phyloP scores from a whole-genome alignment of 2,329 filamentous ascomycete genomes.

The Daldinia sp. region DNA sequence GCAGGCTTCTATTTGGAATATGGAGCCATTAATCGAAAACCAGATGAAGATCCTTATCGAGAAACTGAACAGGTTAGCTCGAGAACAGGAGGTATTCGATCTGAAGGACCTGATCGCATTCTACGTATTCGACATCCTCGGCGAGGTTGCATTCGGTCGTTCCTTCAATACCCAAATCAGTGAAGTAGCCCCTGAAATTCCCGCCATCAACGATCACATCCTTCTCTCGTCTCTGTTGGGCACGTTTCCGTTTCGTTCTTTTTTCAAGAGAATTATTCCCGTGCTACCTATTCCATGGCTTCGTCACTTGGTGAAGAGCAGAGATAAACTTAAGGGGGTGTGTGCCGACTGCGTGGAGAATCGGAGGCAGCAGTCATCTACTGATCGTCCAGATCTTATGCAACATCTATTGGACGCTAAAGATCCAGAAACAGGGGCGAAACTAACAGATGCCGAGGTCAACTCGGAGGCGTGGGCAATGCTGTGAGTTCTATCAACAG shows the following conservation, averaged over 20 bases:
- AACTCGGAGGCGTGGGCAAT: conserved; percentile 9
- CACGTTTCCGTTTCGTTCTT: conserved; percentile 9
- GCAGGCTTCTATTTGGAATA: conserved; percentile 6
- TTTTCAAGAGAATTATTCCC: conserved; percentile 7
- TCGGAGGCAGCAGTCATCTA: background rate
- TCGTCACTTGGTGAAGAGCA: conserved; percentile 1
- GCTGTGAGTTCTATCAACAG: too few relatives aligned
- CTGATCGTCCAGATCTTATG: background rate
- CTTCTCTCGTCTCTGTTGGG: conserved; percentile 5
- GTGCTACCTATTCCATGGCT: conserved; percentile 1
- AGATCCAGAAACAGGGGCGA: conserved; percentile 1
- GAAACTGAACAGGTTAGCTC: background rate
- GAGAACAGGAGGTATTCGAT: background rate
- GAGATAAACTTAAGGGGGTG: background rate
- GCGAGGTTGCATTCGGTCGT: conserved; percentile 6
- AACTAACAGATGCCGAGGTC: background rate
- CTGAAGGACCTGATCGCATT: background rate
- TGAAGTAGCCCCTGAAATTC: conserved; percentile 8
- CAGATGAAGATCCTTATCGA: conserved; percentile 7
- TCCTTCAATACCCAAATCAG: conserved; percentile 11
- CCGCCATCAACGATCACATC: conserved; percentile 8
- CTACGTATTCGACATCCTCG: conserved; percentile 5
- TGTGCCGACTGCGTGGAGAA: background rate
- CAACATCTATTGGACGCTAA: conserved; percentile 8
- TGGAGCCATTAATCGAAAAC: conserved; percentile 1